Base-by-base conservation (phyloP, 2,329 filamentous ascomycete genomes). In the Aspergillus awamori region DNA sequence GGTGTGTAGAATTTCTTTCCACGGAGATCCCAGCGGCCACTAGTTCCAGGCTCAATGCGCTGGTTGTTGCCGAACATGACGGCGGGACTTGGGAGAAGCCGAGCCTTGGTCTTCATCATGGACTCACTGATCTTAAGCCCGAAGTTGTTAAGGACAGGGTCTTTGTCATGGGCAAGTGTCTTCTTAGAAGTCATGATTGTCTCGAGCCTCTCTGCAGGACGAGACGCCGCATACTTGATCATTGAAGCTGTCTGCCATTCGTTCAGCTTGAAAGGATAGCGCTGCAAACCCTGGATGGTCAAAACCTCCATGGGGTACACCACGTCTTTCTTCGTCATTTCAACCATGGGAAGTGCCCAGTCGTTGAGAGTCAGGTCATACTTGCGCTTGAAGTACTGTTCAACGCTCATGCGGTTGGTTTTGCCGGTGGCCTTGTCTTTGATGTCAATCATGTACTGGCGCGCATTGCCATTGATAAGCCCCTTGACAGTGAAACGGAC, bases 201-300 rank as follows among this genome's bases (percentile, higher is more conserved):
- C 0, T 74, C 68, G 66, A 86, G 85, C n/a, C 95, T 90, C 30
- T 87, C 74, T 0, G 75, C 73, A 0, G 95, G 95, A 1, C 89
- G 84, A 5, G 90, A 92, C 4, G 97, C 94, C 0, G 94, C 93
- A 69, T 94, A 92, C 75, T 90, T 94, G 80, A 99, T 97, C 95
- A 99, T 99, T 5, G 84, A 79, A 0, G 89, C 80, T 0, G 94
- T 97, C 78, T 96, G 82, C 0, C 71, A 70, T 58, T 87, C 85
- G 54, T 82, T 82, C 51, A 88, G 73, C 75, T 88, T 89, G 72
- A 77, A 83, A 3, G 77, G 79, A 68, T 86, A 88, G 2, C 83
- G 82, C 72, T 88, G 84, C 38, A 87, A 84, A 4, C 77, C 72
- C 45, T 81, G 75, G 62, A 88, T 79, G 11, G 72, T 75, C 39